Evolutionary conservation across 495 filamentous ascomycete genomes (phyloP).

Genomic region (Zalerion maritima): DNA sequence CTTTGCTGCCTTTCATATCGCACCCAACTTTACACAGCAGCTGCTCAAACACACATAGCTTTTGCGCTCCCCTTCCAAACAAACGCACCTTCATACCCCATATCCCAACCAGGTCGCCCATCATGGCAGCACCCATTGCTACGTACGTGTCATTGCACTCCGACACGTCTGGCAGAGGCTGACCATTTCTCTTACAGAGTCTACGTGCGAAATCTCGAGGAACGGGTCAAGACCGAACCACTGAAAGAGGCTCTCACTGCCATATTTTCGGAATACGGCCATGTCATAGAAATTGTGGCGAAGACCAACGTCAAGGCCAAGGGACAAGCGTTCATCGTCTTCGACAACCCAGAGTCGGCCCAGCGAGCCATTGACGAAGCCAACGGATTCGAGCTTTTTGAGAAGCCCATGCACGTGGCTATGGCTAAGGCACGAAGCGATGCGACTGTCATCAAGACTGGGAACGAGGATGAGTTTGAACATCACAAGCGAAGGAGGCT

Average conservation of each 20-base stretch:
- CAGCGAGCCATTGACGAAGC: conserved; percentile 72
- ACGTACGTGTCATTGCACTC: conserved; percentile 56
- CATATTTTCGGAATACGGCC: conserved; percentile 86
- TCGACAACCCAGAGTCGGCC: conserved; percentile 63
- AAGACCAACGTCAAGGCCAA: conserved; percentile 87
- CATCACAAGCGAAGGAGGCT: conserved; percentile 69
- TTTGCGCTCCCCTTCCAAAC: too few species aligned
- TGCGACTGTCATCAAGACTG: conserved; percentile 60
- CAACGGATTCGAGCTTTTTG: conserved; percentile 88
- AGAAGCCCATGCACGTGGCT: conserved; percentile 79
- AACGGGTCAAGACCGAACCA: conserved; percentile 69
- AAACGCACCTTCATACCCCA: too few species aligned
- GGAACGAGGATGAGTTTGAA: conserved; percentile 72
- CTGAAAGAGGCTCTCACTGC: conserved; percentile 59
- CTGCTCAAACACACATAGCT: too few species aligned
- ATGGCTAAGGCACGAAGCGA: conserved; percentile 80
- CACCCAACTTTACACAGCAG: too few species aligned
- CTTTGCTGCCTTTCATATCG: too few species aligned
- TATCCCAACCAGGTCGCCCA: too few species aligned
- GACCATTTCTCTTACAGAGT: conserved; percentile 21
- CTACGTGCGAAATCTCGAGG: conserved; percentile 84
- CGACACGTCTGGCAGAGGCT: conserved; percentile 30
- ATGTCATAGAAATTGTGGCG: conserved; percentile 77
- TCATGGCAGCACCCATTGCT: conserved; percentile 32
- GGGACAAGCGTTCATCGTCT: conserved; percentile 94